Evolutionary conservation across 2,329 filamentous ascomycete genomes (phyloP), one percentile per base, ranked within the genome.

Genomic region (Knufia fluminis): DNA sequence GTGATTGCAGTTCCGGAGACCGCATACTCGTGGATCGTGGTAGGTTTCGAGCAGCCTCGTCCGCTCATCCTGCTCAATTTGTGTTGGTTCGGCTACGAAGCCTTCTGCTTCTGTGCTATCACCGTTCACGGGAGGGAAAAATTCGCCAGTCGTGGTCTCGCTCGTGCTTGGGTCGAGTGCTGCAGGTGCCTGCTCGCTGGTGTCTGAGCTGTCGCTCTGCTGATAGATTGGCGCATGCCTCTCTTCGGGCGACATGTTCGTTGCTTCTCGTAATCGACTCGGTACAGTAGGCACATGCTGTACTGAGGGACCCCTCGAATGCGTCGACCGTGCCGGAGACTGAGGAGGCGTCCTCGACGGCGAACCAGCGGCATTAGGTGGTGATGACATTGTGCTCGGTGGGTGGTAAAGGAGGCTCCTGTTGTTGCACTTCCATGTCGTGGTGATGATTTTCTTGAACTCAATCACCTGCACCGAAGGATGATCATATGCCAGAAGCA

Each of bases 1-100:
- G 68, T 92, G 84, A 59, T 77, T 75, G 69, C 82, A 87, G 33
- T 65, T 62, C 23, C 64, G 66, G 42, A 68, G 59, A 42, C 68
- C 68, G 42, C 68, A 70, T 7, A 61, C 55, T 31, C 66, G 64
- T 14, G 64, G 57, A 20, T 54, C 59, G 39, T 68, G 54, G 53
- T 71, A 70, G 3, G 65, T 67, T 26, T 67, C 62, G 33, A 71
- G 55, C 22, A 71, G 58, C 23, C 63, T 60, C 20, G 66, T 68
- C 53, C 62, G 62, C 31, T 59, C 62, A 53, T 66, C 61, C 14
- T 61, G 55, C 32, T 61, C 60, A 38, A 50, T 40, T 8, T 20
- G 36, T 20, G 56, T 49, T 3, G 56, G 54, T 35, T 59, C 59
- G 22, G 51, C 36, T 6, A 60, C 51, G 4, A 33, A 33, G 38